phyloP scores from a whole-genome alignment of 495 filamentous ascomycete species.

The Bacidia rubella region DNA sequence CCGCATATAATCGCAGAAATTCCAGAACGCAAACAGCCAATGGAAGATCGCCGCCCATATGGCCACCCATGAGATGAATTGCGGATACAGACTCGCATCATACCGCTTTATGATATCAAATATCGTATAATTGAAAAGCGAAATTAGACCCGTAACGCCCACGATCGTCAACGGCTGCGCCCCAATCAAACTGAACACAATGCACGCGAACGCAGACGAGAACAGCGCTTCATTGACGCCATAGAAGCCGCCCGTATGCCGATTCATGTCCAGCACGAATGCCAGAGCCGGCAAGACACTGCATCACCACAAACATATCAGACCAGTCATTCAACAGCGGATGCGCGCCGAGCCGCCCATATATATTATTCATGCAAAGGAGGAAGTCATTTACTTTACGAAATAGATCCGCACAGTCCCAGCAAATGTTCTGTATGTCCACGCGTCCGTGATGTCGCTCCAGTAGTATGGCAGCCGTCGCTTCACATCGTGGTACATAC shows the following conservation, averaged over 20 bases:
- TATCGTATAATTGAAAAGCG: constrained; percentile 34
- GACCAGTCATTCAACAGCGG: too few species aligned
- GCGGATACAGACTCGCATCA: constrained; percentile 23
- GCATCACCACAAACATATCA: not conserved
- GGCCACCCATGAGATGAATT: constrained; percentile 29
- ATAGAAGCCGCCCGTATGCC: constrained; percentile 26
- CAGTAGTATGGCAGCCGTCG: constrained; percentile 29
- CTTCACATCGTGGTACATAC: constrained; percentile 30
- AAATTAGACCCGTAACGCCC: constrained; percentile 22
- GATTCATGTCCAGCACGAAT: constrained; percentile 32
- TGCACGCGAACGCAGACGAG: constrained; percentile 27
- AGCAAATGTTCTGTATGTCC: constrained; percentile 28
- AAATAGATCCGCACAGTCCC: constrained; percentile 33
- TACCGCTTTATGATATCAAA: constrained; percentile 29
- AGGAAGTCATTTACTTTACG: constrained; percentile 22
- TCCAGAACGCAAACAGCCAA: constrained; percentile 28
- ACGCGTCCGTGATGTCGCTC: constrained; percentile 30
- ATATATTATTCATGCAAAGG: not conserved
- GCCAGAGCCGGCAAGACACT: constrained; percentile 33
- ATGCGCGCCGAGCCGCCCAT: not conserved
- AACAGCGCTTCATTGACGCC: constrained; percentile 35
- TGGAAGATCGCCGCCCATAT: constrained; percentile 33
- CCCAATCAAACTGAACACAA: constrained; percentile 26
- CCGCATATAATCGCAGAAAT: constrained; percentile 28
- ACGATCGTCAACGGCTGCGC: constrained; percentile 25